Evolutionary conservation across 768 basidiomycete species (phyloP).

Genomic region (Boletus reticuloceps): DNA sequence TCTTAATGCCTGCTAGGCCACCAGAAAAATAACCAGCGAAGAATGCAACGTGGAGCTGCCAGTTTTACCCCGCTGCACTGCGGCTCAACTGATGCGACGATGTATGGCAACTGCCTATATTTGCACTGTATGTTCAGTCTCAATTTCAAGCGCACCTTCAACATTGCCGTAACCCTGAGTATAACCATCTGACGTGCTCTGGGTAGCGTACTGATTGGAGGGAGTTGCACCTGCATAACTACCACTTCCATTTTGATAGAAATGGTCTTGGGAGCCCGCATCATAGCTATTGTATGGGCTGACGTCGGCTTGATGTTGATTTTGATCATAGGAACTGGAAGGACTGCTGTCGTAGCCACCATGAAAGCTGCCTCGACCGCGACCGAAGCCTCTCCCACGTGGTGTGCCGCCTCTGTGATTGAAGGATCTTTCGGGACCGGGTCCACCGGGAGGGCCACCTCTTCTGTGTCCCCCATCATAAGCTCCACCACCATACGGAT

Average conservation of each 20-base stretch:
- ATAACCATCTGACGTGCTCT: constrained; percentile 45
- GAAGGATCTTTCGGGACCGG: constrained; percentile 68
- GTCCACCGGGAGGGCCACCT: constrained; percentile 63
- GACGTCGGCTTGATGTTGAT: constrained; percentile 56
- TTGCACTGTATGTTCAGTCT: constrained; percentile 51
- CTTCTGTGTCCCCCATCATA: constrained; percentile 63
- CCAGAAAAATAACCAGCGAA: constrained; percentile 21
- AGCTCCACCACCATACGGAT: constrained; percentile 69
- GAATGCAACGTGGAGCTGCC: constrained; percentile 31
- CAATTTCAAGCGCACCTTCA: constrained; percentile 86
- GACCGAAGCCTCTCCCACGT: constrained; percentile 47
- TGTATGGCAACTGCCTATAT: constrained; percentile 37
- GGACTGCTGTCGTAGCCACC: constrained; percentile 54
- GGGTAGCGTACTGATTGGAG: constrained; percentile 50
- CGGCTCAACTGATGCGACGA: constrained; percentile 38
- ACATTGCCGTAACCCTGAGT: constrained; percentile 61
- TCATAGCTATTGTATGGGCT: constrained; percentile 73
- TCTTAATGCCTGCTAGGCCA: constrained; percentile 31
- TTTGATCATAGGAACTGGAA: constrained; percentile 65
- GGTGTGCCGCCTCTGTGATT: constrained; percentile 60
- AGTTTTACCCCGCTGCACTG: constrained; percentile 51
- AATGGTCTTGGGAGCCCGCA: constrained; percentile 50
- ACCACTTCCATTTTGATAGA: constrained; percentile 71
- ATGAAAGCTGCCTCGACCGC: constrained; percentile 56
- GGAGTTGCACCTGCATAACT: constrained; percentile 50